A percentile compares a stretch with the other conserved stretches of the same genome.
Conservation (phyloP, 495 filamentous ascomycete species). For the Staphylotrichum tortipilum region DNA sequence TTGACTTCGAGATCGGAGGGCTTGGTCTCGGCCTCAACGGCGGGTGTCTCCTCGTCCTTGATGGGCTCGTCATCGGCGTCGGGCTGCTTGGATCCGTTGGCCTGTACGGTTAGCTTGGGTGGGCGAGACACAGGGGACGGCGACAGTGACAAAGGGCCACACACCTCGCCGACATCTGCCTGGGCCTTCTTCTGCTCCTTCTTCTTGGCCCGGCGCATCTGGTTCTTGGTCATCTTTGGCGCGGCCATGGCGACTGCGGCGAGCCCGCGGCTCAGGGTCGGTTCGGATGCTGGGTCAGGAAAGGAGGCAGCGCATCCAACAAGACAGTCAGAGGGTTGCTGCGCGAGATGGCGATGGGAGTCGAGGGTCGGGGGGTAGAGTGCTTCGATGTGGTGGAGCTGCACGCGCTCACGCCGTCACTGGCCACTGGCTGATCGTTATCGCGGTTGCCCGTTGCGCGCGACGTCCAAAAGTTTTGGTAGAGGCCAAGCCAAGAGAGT, state of each 20-base stretch:
- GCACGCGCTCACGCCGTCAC: conserved; percentile 4
- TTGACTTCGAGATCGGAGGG: conserved; percentile 32
- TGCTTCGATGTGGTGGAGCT: conserved; percentile 1
- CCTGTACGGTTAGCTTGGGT: not conserved
- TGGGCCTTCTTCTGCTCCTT: conserved; percentile 69
- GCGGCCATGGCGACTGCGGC: conserved; percentile 40
- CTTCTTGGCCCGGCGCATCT: conserved; percentile 78
- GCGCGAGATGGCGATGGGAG: not conserved
- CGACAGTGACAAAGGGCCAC: conserved; percentile 1
- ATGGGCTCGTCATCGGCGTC: conserved; percentile 24
- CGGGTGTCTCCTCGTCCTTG: conserved; percentile 22
- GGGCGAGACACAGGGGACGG: too few species aligned
- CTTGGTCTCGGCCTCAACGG: conserved; percentile 1
- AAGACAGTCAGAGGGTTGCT: too few species aligned
- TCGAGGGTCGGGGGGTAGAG: not conserved
- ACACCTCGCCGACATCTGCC: conserved; percentile 39
- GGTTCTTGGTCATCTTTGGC: conserved; percentile 71
- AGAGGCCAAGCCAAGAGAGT: too few species aligned
- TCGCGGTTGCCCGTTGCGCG: conserved; percentile 3
- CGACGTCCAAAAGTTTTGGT: conserved; percentile 8
- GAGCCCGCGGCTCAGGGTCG: conserved; percentile 13
- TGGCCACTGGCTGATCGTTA: too few species aligned
- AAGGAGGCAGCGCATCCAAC: too few species aligned
- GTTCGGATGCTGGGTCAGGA: not conserved
- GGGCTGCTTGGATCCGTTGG: conserved; percentile 20